Evolutionary conservation across 176 grass and related monocot genomes (phyloP).

Genomic region (Hyparrhenia diplandra): DNA sequence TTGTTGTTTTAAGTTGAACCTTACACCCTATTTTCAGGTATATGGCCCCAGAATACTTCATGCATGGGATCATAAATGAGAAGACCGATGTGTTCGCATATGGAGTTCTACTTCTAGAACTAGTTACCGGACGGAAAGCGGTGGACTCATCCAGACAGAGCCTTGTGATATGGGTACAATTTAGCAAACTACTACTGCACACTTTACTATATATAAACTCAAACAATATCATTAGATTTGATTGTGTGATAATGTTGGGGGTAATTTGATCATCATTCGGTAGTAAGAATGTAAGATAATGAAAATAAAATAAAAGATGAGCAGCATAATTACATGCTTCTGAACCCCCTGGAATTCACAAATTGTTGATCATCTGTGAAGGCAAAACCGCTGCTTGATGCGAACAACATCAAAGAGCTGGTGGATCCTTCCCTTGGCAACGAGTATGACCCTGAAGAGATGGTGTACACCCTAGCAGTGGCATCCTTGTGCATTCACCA

Average conservation of each 20-base stretch:
- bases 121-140: constrained; percentile 84
- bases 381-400: constrained; percentile 91
- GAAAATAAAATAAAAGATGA: constrained; percentile 15
- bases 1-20: constrained; percentile 30
- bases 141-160: constrained; percentile 81
- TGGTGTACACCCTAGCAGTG: constrained; percentile 53
- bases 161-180: constrained; percentile 95
- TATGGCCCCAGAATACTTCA: constrained; percentile 97
- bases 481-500: constrained; percentile 97
- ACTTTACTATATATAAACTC: not conserved
- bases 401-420: constrained; percentile 70
- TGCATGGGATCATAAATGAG: constrained; percentile 96
- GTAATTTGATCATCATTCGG: not conserved
- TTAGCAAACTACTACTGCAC: not conserved
- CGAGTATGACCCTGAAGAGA: constrained; percentile 64
- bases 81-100: constrained; percentile 96
- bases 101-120: constrained; percentile 90
- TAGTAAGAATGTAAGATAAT: not conserved
- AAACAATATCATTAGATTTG: not conserved
- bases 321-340: not conserved
- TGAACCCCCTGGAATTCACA: constrained; percentile 11
- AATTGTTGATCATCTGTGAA: constrained; percentile 29
- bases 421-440: constrained; percentile 63
- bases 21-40: constrained; percentile 46
- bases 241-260: not conserved